phyloP scores from a whole-genome alignment of 2,329 filamentous ascomycete genomes.

The Tolypocladium pustulatum region DNA sequence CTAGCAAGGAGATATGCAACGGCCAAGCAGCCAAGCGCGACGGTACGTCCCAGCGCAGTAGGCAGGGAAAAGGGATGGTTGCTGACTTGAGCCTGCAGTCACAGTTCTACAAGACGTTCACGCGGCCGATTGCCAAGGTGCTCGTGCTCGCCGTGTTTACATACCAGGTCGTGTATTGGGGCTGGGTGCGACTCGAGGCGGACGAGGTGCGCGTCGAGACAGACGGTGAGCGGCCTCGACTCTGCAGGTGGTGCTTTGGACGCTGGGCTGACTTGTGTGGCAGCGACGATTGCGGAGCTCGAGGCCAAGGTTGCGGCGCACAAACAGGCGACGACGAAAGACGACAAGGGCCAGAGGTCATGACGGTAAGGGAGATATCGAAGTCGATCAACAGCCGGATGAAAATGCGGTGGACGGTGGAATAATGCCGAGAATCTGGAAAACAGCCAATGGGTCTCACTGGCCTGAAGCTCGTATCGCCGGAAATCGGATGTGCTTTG shows the following conservation, averaged over 20 bases:
- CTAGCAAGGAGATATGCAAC: background rate
- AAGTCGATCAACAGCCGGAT: background rate
- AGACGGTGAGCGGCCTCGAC: slow-evolving; percentile 32
- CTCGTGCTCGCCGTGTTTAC: slow-evolving; percentile 66
- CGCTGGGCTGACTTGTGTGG: background rate
- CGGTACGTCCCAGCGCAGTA: background rate
- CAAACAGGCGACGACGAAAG: slow-evolving; percentile 12
- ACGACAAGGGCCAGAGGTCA: slow-evolving; percentile 1
- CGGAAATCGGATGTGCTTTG: background rate
- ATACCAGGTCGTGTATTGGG: slow-evolving; percentile 68
- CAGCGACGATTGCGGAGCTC: slow-evolving; percentile 23
- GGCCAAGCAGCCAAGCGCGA: background rate
- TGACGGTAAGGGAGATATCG: slow-evolving; percentile 2
- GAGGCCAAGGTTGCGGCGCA: slow-evolving; percentile 27
- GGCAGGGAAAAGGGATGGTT: background rate
- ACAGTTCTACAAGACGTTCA: slow-evolving; percentile 66
- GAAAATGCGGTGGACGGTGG: background rate
- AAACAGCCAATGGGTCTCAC: background rate
- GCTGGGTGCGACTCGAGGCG: slow-evolving; percentile 64
- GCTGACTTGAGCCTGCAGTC: slow-evolving; percentile 26
- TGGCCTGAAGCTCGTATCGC: background rate
- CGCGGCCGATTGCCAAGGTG: slow-evolving; percentile 62
- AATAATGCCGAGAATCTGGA: background rate
- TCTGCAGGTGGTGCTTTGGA: background rate
- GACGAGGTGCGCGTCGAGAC: slow-evolving; percentile 55